Evolutionary conservation across 495 filamentous ascomycete genomes (phyloP).

Genomic region (Neurospora tetrasperma): DNA sequence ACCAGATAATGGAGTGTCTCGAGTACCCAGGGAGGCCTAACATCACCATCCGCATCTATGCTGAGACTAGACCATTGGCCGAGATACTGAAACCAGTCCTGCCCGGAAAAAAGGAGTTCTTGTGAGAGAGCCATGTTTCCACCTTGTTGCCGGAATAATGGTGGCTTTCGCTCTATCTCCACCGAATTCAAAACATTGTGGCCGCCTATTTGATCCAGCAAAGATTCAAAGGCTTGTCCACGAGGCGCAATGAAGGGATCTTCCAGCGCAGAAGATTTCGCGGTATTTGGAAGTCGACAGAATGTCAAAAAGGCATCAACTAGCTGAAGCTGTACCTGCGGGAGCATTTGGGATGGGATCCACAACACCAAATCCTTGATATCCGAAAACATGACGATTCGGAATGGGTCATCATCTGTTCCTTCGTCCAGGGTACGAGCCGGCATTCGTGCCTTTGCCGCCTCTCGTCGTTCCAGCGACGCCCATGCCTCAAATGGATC

Average conservation of each 20-base stretch:
- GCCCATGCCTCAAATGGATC: constrained; percentile 49
- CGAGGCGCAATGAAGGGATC: constrained; percentile 29
- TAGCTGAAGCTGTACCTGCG: constrained; percentile 33
- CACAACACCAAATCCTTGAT: constrained; percentile 51
- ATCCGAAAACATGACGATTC: constrained; percentile 70
- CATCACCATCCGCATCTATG: constrained; percentile 8
- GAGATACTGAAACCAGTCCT: constrained; percentile 30
- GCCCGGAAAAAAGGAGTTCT: constrained; percentile 27
- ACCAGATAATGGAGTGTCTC: constrained; percentile 48
- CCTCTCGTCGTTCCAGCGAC: constrained; percentile 43
- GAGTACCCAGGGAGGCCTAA: constrained; percentile 39
- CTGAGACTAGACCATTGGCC: constrained; percentile 9
- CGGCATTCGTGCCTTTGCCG: constrained; percentile 44
- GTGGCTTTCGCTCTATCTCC: constrained; percentile 16
- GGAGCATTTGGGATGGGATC: constrained; percentile 30
- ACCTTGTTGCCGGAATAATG: constrained; percentile 28
- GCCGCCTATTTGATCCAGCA: neutral
- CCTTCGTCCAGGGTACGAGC: constrained; percentile 54
- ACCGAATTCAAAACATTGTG: neutral
- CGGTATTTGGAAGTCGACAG: constrained; percentile 51
- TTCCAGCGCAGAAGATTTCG: constrained; percentile 7
- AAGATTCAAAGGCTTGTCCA: constrained; percentile 5
- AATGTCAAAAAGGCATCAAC: constrained; percentile 62
- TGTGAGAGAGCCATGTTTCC: constrained; percentile 22
- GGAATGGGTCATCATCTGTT: constrained; percentile 65